Conservation (phyloP, 306 rosid species). For the Casuarina equisetifolia region DNA sequence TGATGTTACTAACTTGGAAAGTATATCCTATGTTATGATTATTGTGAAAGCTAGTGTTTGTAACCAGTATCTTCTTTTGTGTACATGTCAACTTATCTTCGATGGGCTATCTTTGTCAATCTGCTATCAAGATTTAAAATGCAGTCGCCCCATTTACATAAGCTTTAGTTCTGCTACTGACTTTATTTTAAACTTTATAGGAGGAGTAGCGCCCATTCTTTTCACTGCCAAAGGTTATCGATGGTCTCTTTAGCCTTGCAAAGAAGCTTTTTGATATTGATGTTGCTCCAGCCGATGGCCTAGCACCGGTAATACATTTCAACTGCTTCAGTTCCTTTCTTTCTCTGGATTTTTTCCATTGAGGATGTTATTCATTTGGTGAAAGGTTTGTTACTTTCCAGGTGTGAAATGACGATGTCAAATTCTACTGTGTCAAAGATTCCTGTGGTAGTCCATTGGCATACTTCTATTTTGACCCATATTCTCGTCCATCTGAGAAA, state of each 20-base stretch:
- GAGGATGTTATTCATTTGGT: background rate
- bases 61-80: background rate
- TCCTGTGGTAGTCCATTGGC: conserved; percentile 73
- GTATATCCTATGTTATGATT: background rate
- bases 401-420: conserved; percentile 92
- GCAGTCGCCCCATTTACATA: conserved; percentile 7
- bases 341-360: conserved; percentile 20
- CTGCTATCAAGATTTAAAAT: background rate
- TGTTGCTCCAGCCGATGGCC: conserved; percentile 77
- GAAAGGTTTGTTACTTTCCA: conserved; percentile 29
- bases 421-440: conserved; percentile 73
- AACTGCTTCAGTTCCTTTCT: conserved; percentile 6
- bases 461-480: conserved; percentile 90
- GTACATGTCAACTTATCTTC: background rate
- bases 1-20: background rate
- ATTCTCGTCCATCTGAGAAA: conserved; percentile 90
- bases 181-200: conserved; percentile 40
- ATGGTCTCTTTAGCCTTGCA: conserved; percentile 85
- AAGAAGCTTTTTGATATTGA: conserved; percentile 79
- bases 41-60: background rate
- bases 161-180: conserved; percentile 1
- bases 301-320: conserved; percentile 63
- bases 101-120: background rate
- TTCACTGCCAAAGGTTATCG: conserved; percentile 90
- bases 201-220: conserved; percentile 89